phyloP scores from a whole-genome alignment of 805 yeast genomes.

The Cyberlindnera misumaiensis region DNA sequence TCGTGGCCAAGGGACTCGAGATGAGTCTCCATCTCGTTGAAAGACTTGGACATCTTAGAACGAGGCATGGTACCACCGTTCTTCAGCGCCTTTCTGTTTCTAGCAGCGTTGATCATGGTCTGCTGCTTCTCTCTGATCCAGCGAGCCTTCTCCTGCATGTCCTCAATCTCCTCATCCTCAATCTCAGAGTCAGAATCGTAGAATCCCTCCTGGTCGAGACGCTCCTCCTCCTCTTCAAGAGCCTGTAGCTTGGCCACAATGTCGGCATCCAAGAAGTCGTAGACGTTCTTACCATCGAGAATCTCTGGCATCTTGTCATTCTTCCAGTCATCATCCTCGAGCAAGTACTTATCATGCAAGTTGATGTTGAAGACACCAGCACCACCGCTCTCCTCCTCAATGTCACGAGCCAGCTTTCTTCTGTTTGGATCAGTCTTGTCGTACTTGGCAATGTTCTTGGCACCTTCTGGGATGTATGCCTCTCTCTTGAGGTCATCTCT shows the following conservation, averaged over 20 bases:
- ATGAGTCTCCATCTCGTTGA: constrained; percentile 78
- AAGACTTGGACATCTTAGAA: constrained; percentile 73
- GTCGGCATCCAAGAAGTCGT: constrained; percentile 95
- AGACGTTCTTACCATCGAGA: constrained; percentile 91
- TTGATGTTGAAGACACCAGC: constrained; percentile 97
- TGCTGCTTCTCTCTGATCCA: constrained; percentile 97
- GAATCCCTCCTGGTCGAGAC: constrained; percentile 89
- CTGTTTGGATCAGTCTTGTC: constrained; percentile 78
- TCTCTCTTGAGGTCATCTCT: constrained; percentile 82
- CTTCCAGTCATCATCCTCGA: constrained; percentile 98
- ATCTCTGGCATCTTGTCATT: constrained; percentile 96
- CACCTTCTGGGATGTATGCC: constrained; percentile 78
- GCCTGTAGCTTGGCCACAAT: constrained; percentile 91
- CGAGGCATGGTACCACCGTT: constrained; percentile 86
- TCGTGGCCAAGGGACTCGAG: constrained; percentile 90
- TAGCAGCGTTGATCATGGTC: constrained; percentile 82
- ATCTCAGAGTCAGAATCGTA: constrained; percentile 78
- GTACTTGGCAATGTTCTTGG: constrained; percentile 52
- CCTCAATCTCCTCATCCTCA: constrained; percentile 62
- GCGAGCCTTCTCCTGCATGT: constrained; percentile 75
- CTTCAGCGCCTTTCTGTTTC: constrained; percentile 80
- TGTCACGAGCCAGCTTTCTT: constrained; percentile 74
- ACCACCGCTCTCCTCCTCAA: constrained; percentile 94
- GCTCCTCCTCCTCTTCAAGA: constrained; percentile 94
- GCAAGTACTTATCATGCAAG: constrained; percentile 82